These are phyloP conservation scores for Colletotrichum sp. DNA, from an alignment of 2,329 filamentous ascomycete genomes.

Conservation along the genomic window DNA sequence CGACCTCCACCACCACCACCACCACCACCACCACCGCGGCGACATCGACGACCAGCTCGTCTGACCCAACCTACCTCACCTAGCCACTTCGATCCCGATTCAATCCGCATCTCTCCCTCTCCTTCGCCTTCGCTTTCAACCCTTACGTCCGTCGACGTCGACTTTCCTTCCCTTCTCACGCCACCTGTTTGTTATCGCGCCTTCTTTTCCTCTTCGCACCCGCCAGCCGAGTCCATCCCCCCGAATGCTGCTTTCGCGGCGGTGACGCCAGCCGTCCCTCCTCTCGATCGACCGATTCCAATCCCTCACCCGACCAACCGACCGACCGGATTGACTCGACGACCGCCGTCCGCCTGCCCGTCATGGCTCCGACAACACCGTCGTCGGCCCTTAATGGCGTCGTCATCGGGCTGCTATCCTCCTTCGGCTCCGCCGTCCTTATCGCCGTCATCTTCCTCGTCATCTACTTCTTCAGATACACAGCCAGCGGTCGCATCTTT, in stretches of 20 bases:
- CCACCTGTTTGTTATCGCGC: neutral
- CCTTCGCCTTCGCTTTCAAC: neutral
- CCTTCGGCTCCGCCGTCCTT: slow-evolving; percentile 88
- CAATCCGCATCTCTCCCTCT: neutral
- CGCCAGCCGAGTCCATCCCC: neutral
- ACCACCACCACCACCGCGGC: neutral
- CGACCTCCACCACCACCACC: neutral
- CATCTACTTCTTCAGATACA: slow-evolving; percentile 95
- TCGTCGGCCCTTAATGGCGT: slow-evolving; percentile 72
- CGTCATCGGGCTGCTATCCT: slow-evolving; percentile 92
- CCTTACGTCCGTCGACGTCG: neutral
- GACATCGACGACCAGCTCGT: slow-evolving; percentile 8
- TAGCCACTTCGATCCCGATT: neutral
- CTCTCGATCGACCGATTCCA: slow-evolving; percentile 14
- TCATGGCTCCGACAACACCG: slow-evolving; percentile 30
- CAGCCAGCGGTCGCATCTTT: slow-evolving; percentile 84
- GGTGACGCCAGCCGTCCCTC: slow-evolving; percentile 26
- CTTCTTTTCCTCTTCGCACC: neutral
- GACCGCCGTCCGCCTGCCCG: slow-evolving; percentile 13
- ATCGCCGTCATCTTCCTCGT: slow-evolving; percentile 80
- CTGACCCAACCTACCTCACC: neutral
- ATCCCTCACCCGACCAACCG: neutral
- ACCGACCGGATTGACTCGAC: slow-evolving; percentile 12
- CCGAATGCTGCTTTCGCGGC: slow-evolving; percentile 23
- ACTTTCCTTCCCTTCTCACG: neutral